Evolutionary conservation across 495 filamentous ascomycete species (phyloP).

Genomic region (Penicillium coprophilum): DNA sequence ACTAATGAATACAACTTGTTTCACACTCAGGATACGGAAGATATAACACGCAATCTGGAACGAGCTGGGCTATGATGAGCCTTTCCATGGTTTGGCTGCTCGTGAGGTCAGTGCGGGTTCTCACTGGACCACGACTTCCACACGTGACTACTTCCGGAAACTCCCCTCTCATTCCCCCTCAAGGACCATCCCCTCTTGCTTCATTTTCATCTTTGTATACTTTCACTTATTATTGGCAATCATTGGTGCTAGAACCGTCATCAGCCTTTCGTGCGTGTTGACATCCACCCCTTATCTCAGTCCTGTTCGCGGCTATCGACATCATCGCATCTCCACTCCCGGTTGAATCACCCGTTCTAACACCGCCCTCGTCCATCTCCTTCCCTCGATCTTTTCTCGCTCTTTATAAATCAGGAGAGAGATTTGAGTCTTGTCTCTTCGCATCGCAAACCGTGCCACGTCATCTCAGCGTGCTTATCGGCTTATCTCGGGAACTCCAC

Average conservation of each 20-base stretch:
- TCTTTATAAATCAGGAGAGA: not conserved
- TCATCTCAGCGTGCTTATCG: slow-evolving; percentile 9
- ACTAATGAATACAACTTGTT: slow-evolving; percentile 41
- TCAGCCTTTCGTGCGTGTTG: slow-evolving; percentile 9
- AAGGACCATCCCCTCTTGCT: not conserved
- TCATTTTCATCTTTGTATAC: not conserved
- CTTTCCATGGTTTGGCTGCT: slow-evolving; percentile 26
- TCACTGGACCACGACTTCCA: slow-evolving; percentile 39
- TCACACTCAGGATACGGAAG: slow-evolving; percentile 35
- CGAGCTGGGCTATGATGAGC: slow-evolving; percentile 28
- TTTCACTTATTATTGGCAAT: not conserved
- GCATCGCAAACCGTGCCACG: not conserved
- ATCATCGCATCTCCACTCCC: slow-evolving; percentile 19
- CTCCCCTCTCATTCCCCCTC: slow-evolving; percentile 10
- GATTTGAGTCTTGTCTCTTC: not conserved
- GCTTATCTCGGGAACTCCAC: slow-evolving; percentile 7
- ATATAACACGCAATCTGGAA: slow-evolving; percentile 30
- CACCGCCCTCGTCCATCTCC: slow-evolving; percentile 6
- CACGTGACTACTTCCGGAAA: slow-evolving; percentile 43
- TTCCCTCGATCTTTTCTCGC: not conserved
- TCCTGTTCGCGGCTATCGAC: slow-evolving; percentile 30
- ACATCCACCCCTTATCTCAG: slow-evolving; percentile 9
- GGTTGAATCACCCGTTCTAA: slow-evolving; percentile 26
- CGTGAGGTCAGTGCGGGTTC: slow-evolving; percentile 46
- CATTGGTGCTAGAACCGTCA: not conserved